These are phyloP conservation scores for Nigrospora oryzae DNA, from an alignment of 2,329 filamentous ascomycete species.

Conservation along the genomic window DNA sequence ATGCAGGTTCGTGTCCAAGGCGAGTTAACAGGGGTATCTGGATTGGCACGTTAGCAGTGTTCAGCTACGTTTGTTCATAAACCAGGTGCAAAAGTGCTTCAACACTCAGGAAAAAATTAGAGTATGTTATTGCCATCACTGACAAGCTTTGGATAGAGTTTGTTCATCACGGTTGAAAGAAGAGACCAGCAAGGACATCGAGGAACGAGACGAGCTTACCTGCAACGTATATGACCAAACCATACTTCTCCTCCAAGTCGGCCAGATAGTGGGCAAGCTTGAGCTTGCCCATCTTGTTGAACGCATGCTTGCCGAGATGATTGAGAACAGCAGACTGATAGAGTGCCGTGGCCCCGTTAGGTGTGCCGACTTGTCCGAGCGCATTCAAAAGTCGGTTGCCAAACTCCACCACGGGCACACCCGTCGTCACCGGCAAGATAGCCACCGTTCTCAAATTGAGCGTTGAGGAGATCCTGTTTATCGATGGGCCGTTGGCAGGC, in stretches of 20 bases:
- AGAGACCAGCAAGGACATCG: not conserved
- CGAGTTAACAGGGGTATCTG: conserved; percentile 91
- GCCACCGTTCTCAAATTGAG: conserved; percentile 90
- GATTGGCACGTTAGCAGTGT: conserved; percentile 17
- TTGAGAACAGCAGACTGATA: conserved; percentile 93
- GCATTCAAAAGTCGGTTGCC: conserved; percentile 83
- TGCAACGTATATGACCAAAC: conserved; percentile 88
- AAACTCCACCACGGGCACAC: conserved; percentile 92
- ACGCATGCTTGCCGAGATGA: conserved; percentile 90
- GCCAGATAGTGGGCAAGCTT: conserved; percentile 94
- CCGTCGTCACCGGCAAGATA: conserved; percentile 80
- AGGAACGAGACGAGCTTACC: conserved; percentile 35
- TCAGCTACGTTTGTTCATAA: not conserved
- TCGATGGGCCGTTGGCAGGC: conserved; percentile 44
- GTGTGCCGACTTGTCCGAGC: conserved; percentile 77
- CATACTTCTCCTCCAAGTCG: conserved; percentile 94
- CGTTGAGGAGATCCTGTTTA: conserved; percentile 69
- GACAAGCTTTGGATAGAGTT: conserved; percentile 39
- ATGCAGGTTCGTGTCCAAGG: conserved; percentile 99
- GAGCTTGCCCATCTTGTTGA: conserved; percentile 94
- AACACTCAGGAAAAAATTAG: conserved; percentile 60
- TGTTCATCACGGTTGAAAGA: conserved; percentile 40
- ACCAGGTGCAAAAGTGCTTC: not conserved
- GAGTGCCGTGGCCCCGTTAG: conserved; percentile 82
- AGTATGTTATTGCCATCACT: conserved; percentile 50